These are phyloP conservation scores for Tetradesmus lagerheimii DNA, from an alignment of 139 green algal genomes.

Conservation along the genomic window DNA sequence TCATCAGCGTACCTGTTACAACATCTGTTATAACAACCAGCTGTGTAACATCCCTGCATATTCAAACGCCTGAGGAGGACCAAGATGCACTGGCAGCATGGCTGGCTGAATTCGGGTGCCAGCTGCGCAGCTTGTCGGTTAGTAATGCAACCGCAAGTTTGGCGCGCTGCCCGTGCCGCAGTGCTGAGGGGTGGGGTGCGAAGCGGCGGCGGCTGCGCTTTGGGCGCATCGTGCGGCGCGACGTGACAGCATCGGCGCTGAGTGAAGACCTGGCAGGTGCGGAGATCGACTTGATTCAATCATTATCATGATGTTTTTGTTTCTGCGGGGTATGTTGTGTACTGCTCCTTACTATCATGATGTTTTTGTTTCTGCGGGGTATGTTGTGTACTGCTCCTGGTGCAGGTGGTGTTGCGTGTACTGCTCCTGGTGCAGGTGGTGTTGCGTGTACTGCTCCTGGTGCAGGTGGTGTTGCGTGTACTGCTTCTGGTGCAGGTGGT, in stretches of 20 bases:
- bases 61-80: background rate
- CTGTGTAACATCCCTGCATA: background rate
- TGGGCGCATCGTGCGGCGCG: background rate
- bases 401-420: no score
- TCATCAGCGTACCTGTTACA: background rate
- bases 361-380: no score
- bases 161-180: background rate
- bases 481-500: no score
- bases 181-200: background rate
- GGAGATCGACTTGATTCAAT: no score
- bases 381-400: no score
- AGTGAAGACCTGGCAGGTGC: background rate
- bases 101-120: background rate
- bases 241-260: background rate
- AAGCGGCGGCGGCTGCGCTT: background rate
- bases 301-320: no score
- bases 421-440: no score
- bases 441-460: no score
- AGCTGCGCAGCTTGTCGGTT: background rate
- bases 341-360: no score
- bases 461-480: no score
- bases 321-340: no score
- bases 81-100: background rate
- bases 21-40: background rate
- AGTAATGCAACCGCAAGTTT: background rate